Evolutionary conservation across 257 asterid genomes (phyloP).

Genomic region (Marsdenia floribunda): DNA sequence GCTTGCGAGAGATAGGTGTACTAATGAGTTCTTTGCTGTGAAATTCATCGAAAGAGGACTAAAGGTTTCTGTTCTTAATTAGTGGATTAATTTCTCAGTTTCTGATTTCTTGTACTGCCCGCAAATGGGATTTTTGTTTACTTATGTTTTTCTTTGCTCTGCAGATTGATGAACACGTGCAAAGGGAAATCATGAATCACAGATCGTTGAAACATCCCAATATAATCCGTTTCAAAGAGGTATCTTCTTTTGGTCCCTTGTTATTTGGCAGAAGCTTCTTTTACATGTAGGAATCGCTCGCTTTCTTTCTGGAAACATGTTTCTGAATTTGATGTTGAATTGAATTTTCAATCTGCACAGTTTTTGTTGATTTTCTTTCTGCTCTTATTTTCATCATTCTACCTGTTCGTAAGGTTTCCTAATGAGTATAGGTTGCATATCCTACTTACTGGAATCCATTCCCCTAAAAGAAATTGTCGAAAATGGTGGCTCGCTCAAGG

Average conservation of each 20-base stretch:
- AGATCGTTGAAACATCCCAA: constrained; percentile 45
- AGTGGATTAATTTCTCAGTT: neutral
- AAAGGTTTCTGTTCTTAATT: constrained; percentile 23
- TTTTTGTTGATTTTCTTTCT: neutral
- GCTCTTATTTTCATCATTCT: neutral
- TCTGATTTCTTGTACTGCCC: neutral
- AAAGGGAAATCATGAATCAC: constrained; percentile 45
- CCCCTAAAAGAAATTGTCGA: neutral
- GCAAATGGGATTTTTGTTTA: neutral
- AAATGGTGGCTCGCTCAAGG: too few species aligned
- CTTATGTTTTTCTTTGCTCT: neutral
- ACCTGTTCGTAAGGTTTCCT: neutral
- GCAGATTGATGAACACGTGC: constrained; percentile 43
- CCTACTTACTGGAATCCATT: neutral
- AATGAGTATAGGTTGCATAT: neutral
- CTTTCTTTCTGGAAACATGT: too few species aligned
- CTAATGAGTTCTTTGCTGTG: constrained; percentile 32
- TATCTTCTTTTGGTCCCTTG: neutral
- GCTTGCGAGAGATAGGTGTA: constrained; percentile 43
- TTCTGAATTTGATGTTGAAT: neutral
- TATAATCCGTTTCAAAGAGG: constrained; percentile 41
- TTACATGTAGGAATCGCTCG: neutral
- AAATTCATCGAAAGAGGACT: constrained; percentile 40
- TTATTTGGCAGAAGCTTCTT: neutral
- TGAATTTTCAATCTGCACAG: neutral